Percentiles rank a stretch among this genome's conserved stretches.
Conservation (phyloP, 768 basidiomycete genomes). For the Ramaria rubella region DNA sequence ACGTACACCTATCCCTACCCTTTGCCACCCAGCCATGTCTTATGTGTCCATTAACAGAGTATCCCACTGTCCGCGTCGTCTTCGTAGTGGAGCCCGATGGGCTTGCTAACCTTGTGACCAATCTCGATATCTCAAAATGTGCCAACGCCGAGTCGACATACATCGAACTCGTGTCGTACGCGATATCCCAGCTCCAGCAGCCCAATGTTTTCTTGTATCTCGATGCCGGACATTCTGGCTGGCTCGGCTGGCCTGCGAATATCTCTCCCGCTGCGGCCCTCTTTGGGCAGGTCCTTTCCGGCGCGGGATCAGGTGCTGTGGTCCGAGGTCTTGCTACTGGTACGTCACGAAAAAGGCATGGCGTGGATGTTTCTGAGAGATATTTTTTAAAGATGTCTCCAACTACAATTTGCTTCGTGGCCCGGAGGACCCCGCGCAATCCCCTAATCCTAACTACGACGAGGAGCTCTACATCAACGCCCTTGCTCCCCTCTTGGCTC, state of each 20-base stretch:
- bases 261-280: constrained; percentile 50
- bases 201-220: constrained; percentile 56
- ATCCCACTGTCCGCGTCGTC: constrained; percentile 54
- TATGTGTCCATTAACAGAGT: constrained; percentile 26
- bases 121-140: constrained; percentile 54
- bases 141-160: constrained; percentile 46
- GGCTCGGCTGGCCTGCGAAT: constrained; percentile 67
- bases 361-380: constrained; percentile 19
- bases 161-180: constrained; percentile 22
- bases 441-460: constrained; percentile 54
- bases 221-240: constrained; percentile 40
- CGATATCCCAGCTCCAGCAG: constrained; percentile 38
- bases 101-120: constrained; percentile 62
- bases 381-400: constrained; percentile 19
- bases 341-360: constrained; percentile 29
- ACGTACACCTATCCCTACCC: too few species aligned
- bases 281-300: constrained; percentile 43
- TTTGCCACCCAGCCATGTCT: background rate
- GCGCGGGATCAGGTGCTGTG: constrained; percentile 47
- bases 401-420: constrained; percentile 37
- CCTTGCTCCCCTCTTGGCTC: constrained; percentile 39
- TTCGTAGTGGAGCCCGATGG: constrained; percentile 65
- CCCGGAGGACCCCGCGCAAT: constrained; percentile 54
- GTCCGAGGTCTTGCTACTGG: constrained; percentile 59
- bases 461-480: constrained; percentile 55